A percentile compares a stretch with the other conserved stretches of the same genome.
Evolutionary conservation across 495 filamentous ascomycete genomes (phyloP).

Genomic region (Aspergillus carlsbadensis): DNA sequence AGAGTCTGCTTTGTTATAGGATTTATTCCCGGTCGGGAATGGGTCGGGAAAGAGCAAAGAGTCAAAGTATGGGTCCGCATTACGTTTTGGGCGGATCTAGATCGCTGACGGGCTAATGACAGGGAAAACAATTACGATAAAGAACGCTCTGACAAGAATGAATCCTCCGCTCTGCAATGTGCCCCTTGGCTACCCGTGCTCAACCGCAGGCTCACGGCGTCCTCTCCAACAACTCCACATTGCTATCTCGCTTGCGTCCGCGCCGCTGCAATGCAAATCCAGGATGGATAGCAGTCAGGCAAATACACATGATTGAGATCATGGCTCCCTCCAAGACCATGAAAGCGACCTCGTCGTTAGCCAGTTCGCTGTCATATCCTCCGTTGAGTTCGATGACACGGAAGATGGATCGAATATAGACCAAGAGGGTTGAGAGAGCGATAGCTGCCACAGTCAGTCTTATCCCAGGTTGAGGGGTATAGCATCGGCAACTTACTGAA

Average conservation of each 20-base stretch:
- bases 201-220: background rate
- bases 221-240: background rate
- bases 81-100: background rate
- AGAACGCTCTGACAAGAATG: too few species aligned
- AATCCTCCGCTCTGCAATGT: background rate
- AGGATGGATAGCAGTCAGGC: slow-evolving; percentile 62
- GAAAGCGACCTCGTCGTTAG: slow-evolving; percentile 59
- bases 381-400: slow-evolving; percentile 61
- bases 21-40: slow-evolving; percentile 4
- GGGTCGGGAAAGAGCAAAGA: slow-evolving; percentile 4
- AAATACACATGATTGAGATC: slow-evolving; percentile 57
- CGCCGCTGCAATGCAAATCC: slow-evolving; percentile 20
- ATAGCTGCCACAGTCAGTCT: background rate
- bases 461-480: background rate
- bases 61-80: background rate
- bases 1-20: background rate
- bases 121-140: too few species aligned
- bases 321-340: slow-evolving; percentile 71
- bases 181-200: background rate
- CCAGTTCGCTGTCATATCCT: slow-evolving; percentile 58
- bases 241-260: background rate
- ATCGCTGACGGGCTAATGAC: background rate
- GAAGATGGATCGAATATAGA: slow-evolving; percentile 62
- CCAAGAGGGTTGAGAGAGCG: slow-evolving; percentile 52
- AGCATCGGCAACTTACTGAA: slow-evolving; percentile 29